These are phyloP conservation scores for Apophysomyces elegans DNA, from an alignment of 371 early-diverging fungal species.

Conservation along the genomic window DNA sequence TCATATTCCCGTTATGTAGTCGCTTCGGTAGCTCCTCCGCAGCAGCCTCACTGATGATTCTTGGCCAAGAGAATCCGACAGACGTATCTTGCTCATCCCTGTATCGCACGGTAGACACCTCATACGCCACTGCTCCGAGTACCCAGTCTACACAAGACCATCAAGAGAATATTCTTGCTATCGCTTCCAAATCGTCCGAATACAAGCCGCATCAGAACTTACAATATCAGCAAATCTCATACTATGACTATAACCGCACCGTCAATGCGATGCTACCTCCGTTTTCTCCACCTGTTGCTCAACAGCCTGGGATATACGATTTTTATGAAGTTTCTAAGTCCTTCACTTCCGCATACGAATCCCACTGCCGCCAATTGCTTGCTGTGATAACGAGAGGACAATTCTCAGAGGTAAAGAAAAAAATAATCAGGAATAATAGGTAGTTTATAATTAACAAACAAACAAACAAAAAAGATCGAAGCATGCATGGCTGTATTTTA, in stretches of 20 bases:
- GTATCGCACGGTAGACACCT: background rate
- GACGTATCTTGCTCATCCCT: background rate
- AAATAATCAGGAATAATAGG: background rate
- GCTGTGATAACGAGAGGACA: conserved; percentile 12
- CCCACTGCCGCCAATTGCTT: conserved; percentile 23
- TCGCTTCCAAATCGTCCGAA: background rate
- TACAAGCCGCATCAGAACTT: background rate
- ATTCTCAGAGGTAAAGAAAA: conserved; percentile 6
- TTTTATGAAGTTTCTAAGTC: background rate
- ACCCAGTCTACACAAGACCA: background rate
- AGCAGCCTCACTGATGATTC: background rate
- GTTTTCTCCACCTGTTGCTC: background rate
- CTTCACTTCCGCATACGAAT: conserved; percentile 14
- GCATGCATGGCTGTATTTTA: conserved; percentile 27
- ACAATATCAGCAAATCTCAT: background rate
- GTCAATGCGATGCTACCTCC: background rate
- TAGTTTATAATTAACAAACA: no score
- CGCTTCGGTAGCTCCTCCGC: background rate
- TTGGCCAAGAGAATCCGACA: background rate
- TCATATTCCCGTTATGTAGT: background rate
- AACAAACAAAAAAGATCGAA: conserved; percentile 9
- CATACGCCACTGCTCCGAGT: background rate
- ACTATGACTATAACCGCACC: background rate
- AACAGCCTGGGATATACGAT: background rate
- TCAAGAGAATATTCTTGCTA: background rate